Evolutionary conservation across 768 basidiomycete species (phyloP), one percentile per base, ranked within the genome.

Genomic region (Trametes punicea): DNA sequence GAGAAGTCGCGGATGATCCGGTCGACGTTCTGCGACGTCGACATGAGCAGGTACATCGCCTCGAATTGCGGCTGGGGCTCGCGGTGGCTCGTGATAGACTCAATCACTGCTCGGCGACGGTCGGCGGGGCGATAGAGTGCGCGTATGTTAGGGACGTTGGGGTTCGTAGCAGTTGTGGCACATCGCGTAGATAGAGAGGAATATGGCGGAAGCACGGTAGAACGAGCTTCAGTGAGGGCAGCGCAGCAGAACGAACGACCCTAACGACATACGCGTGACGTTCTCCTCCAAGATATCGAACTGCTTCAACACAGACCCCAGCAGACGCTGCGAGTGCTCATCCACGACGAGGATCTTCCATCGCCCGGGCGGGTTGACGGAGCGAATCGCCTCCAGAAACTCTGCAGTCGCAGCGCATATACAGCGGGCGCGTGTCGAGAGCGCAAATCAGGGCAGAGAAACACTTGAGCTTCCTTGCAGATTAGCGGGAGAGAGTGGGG

Each of bases 261-360:
- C 9, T 27, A 30, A 20, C 36, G 36, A 48, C 93, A 69, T 75
- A 97, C 96, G 81, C 42, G 94, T 97, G 39, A 98, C 93, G 77
- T 95, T 95, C 78, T 97, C 93, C 70, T 93, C 87, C 53, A 98
- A 72, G 53, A 98, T 90, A 70, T 99, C 96, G 64, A 90, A 93
- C 68, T 92, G 87, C 73, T 93, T 93, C 64, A 98, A 79, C 3
- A 95, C 92, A 8, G 88, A 83, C 58, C 85, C 81, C 42, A 99
- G 72, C 51, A 98, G 74, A 68, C 80, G 84, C 71, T 94, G 87
- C 23, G 94, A 87, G 72, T 91, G 83, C 62, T 94, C 92, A 70
- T 99, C 97, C 50, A 98, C 90, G 56, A 99, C 93, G 40, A 98
- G 83, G 63, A 97, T 89, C 82, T 99, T 99, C 97, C 97, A 99